Percentiles rank a stretch among this genome's conserved stretches.
Evolutionary conservation across 2,329 filamentous ascomycete species (phyloP).

Genomic region (Stagonosporopsis rhizophila): DNA sequence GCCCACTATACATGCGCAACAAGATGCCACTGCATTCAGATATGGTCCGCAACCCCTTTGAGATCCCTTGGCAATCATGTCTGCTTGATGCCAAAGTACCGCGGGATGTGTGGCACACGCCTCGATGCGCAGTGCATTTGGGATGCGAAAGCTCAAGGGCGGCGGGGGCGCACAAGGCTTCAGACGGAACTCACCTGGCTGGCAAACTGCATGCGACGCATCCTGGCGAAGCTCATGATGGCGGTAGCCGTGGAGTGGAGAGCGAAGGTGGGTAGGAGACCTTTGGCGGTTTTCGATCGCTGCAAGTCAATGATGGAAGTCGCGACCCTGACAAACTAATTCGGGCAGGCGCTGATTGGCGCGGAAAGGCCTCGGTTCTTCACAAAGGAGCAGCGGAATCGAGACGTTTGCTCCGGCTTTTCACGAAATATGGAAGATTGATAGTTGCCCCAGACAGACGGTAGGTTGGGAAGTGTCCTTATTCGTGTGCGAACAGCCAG

Average conservation of each 20-base stretch:
- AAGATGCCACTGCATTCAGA: not conserved
- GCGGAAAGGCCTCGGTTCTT: conserved; percentile 38
- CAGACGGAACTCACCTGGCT: conserved; percentile 45
- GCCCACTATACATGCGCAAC: conserved; percentile 7
- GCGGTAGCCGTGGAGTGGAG: conserved; percentile 39
- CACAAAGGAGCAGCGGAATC: conserved; percentile 25
- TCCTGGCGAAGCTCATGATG: conserved; percentile 51
- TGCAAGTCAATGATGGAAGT: conserved; percentile 37
- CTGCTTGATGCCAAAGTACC: conserved; percentile 20
- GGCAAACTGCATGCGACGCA: conserved; percentile 48
- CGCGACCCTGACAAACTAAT: conserved; percentile 31
- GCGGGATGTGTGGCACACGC: conserved; percentile 36
- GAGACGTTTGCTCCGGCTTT: conserved; percentile 33
- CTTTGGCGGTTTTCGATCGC: conserved; percentile 32
- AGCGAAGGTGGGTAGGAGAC: conserved; percentile 29
- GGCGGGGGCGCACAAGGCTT: conserved; percentile 19
- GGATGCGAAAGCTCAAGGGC: conserved; percentile 20
- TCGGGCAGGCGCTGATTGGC: conserved; percentile 33
- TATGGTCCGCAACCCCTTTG: conserved; percentile 5
- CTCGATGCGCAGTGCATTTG: conserved; percentile 36
- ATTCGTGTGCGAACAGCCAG: not conserved
- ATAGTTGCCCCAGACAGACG: conserved; percentile 13
- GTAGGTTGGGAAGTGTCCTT: not conserved
- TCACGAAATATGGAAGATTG: conserved; percentile 23
- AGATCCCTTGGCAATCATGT: conserved; percentile 3